These are phyloP conservation scores for Talaromyces sp. DNA, from an alignment of 2,329 filamentous ascomycete species.

Conservation along the genomic window DNA sequence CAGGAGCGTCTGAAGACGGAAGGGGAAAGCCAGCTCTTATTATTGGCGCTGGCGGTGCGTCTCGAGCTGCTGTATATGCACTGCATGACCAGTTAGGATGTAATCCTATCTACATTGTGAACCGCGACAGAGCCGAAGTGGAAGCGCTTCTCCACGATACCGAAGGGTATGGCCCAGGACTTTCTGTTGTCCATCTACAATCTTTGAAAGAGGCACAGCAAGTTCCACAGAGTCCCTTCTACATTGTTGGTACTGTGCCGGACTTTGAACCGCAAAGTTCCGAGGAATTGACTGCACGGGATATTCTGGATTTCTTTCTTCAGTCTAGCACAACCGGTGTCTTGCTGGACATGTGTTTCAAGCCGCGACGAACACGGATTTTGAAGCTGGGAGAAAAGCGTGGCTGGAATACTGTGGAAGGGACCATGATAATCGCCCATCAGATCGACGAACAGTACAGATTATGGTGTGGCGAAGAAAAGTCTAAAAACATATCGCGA, in stretches of 20 bases:
- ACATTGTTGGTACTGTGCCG: constrained; percentile 37
- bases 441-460: constrained; percentile 38
- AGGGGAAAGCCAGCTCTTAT: constrained; percentile 27
- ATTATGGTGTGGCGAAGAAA: constrained; percentile 31
- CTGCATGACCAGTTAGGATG: constrained; percentile 24
- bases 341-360: constrained; percentile 41
- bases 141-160: constrained; percentile 22
- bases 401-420: constrained; percentile 36
- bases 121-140: constrained; percentile 29
- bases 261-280: constrained; percentile 30
- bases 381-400: constrained; percentile 27
- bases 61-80: constrained; percentile 36
- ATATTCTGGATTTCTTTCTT: constrained; percentile 25
- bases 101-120: constrained; percentile 31
- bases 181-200: constrained; percentile 25
- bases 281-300: constrained; percentile 22
- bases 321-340: constrained; percentile 23
- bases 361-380: constrained; percentile 34
- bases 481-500: constrained; percentile 18
- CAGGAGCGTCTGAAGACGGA: constrained; percentile 14
- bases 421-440: constrained; percentile 37
- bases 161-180: constrained; percentile 1
- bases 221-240: constrained; percentile 22
- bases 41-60: constrained; percentile 40
- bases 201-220: constrained; percentile 19